Evolutionary conservation across 2,329 filamentous ascomycete species (phyloP).

Genomic region (Nectriaceae sp.): DNA sequence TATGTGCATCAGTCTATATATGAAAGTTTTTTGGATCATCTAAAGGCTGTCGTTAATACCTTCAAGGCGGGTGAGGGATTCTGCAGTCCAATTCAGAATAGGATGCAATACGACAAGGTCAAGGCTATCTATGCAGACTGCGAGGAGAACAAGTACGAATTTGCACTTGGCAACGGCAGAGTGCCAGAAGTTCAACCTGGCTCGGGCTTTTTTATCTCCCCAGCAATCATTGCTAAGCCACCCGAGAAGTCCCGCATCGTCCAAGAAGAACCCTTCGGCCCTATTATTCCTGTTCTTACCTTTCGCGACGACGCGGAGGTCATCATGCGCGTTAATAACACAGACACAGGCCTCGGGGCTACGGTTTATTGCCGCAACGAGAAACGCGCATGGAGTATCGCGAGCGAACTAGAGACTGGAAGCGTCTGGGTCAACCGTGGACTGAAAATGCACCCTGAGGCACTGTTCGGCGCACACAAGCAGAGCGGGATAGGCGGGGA

Average conservation of each 20-base stretch:
- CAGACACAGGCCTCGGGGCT: constrained; percentile 54
- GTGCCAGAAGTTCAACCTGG: constrained; percentile 23
- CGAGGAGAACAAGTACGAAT: constrained; percentile 42
- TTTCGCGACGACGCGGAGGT: constrained; percentile 66
- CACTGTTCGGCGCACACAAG: constrained; percentile 47
- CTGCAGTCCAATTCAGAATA: constrained; percentile 64
- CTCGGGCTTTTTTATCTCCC: constrained; percentile 57
- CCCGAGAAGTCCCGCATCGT: constrained; percentile 58
- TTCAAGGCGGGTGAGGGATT: constrained; percentile 51
- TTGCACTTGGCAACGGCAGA: constrained; percentile 42
- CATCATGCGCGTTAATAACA: constrained; percentile 56
- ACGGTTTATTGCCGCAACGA: constrained; percentile 59
- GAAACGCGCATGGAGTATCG: constrained; percentile 51
- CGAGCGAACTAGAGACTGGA: constrained; percentile 55
- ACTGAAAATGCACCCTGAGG: constrained; percentile 44
- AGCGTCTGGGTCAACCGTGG: constrained; percentile 62
- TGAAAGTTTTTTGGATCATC: constrained; percentile 50
- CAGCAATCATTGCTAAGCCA: constrained; percentile 61
- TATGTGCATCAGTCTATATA: constrained; percentile 64
- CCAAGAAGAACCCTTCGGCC: constrained; percentile 56
- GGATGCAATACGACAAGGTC: constrained; percentile 62
- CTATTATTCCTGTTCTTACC: constrained; percentile 62
- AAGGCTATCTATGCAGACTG: constrained; percentile 50
- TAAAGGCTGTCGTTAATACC: constrained; percentile 40
- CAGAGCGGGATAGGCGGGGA: constrained; percentile 45